phyloP scores from a whole-genome alignment of 148 eudicot genomes.

The Limonium bicolor region DNA sequence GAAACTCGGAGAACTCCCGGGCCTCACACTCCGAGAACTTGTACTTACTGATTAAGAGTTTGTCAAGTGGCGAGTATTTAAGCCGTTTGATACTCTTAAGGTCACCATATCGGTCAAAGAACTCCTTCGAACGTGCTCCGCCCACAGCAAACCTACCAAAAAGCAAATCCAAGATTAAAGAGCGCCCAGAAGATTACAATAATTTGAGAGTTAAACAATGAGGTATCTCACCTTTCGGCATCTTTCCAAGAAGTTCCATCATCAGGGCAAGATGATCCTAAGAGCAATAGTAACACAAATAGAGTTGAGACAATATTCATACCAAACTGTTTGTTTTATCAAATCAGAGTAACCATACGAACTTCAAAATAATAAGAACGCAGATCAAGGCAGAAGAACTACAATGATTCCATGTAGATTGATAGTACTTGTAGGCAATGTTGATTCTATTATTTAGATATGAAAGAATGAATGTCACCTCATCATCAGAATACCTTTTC shows the following conservation, averaged over 20 bases:
- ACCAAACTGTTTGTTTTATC: too few relatives aligned
- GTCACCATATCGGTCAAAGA: constrained; percentile 75
- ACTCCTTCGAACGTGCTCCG: constrained; percentile 71
- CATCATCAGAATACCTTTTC: constrained; percentile 80
- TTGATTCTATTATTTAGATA: too few relatives aligned
- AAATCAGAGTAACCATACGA: too few relatives aligned
- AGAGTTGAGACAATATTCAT: too few relatives aligned
- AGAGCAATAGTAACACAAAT: background rate
- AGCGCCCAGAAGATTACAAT: background rate
- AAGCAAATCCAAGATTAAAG: background rate
- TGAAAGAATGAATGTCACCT: constrained; percentile 50
- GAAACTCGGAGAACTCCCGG: constrained; percentile 58
- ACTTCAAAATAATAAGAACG: too few relatives aligned
- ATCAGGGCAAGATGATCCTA: constrained; percentile 94
- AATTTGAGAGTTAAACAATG: background rate
- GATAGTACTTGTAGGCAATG: too few relatives aligned
- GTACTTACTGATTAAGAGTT: constrained; percentile 71
- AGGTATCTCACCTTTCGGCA: constrained; percentile 67
- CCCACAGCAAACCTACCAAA: constrained; percentile 43
- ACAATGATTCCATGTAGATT: too few relatives aligned
- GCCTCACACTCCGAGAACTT: constrained; percentile 70
- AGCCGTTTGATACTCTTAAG: constrained; percentile 60
- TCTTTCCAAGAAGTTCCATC: constrained; percentile 96
- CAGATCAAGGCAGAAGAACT: too few relatives aligned
- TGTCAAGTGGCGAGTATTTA: constrained; percentile 68